Evolutionary conservation across 2,329 filamentous ascomycete species (phyloP).

Genomic region (Cryphonectria naterciae): DNA sequence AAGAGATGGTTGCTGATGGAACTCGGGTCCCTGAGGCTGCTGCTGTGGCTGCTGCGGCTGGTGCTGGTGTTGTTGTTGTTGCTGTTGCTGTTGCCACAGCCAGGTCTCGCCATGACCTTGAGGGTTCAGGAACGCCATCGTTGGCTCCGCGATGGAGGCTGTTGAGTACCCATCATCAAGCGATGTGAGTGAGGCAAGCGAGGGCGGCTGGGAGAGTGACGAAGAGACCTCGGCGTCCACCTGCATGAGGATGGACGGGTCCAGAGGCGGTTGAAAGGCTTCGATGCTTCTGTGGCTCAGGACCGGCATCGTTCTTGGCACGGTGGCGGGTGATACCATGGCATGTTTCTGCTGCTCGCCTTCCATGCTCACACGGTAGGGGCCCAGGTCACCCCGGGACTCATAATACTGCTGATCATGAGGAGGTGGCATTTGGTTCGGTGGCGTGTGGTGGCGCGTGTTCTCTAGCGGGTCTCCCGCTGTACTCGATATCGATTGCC

Average conservation of each 20-base stretch:
- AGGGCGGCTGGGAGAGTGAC: conserved; percentile 17
- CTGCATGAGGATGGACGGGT: conserved; percentile 14
- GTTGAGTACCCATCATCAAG: conserved; percentile 21
- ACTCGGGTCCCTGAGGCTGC: neutral
- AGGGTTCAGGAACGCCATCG: conserved; percentile 19
- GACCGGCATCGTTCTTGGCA: conserved; percentile 2
- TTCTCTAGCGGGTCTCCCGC: neutral
- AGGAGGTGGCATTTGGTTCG: conserved; percentile 4
- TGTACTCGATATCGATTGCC: conserved; percentile 14
- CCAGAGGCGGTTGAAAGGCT: conserved; percentile 10
- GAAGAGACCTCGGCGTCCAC: conserved; percentile 13
- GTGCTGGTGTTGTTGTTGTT: neutral
- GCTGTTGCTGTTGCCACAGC: conserved; percentile 20
- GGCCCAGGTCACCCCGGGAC: neutral
- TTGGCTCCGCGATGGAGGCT: conserved; percentile 16
- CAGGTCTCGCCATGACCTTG: conserved; percentile 8
- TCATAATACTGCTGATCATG: neutral
- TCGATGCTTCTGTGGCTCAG: conserved; percentile 16
- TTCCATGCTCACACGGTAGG: neutral
- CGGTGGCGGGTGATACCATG: neutral
- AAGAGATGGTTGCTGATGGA: neutral
- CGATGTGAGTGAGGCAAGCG: conserved; percentile 14
- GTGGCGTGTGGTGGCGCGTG: conserved; percentile 1
- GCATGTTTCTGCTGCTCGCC: neutral
- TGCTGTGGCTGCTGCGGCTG: neutral